A percentile compares a stretch with the other conserved stretches of the same genome.
Conservation (phyloP, 2,329 filamentous ascomycete species). For the Aspergillus pseudoglaucus region DNA sequence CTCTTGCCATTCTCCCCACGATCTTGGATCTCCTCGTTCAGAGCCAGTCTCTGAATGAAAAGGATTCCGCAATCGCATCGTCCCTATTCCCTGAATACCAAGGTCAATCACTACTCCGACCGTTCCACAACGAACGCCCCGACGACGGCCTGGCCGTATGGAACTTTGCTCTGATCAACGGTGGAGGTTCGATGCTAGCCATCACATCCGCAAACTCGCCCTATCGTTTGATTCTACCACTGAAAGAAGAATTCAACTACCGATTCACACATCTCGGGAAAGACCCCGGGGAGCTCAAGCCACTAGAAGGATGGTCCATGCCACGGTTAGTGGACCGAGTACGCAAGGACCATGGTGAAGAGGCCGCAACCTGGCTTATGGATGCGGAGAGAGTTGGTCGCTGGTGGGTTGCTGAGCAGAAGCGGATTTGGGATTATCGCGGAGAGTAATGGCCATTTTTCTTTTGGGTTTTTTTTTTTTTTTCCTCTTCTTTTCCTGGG, state of each 20-base stretch:
- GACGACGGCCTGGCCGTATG: slow-evolving; percentile 20
- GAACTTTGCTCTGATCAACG: slow-evolving; percentile 30
- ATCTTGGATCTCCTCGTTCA: slow-evolving; percentile 41
- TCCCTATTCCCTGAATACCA: slow-evolving; percentile 41
- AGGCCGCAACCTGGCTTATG: slow-evolving; percentile 27
- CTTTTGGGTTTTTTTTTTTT: neutral
- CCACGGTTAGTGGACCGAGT: slow-evolving; percentile 19
- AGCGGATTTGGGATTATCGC: slow-evolving; percentile 22
- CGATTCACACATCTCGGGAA: slow-evolving; percentile 28
- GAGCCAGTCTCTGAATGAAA: slow-evolving; percentile 32
- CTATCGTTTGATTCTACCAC: slow-evolving; percentile 63
- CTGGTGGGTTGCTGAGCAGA: slow-evolving; percentile 32
- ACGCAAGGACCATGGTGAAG: slow-evolving; percentile 19
- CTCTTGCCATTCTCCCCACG: slow-evolving; percentile 40
- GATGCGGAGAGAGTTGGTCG: slow-evolving; percentile 31
- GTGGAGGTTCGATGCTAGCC: slow-evolving; percentile 45
- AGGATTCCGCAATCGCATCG: slow-evolving; percentile 29
- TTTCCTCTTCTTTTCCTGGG: neutral
- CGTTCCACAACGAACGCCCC: slow-evolving; percentile 18
- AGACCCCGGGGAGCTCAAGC: slow-evolving; percentile 29
- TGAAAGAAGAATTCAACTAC: slow-evolving; percentile 62
- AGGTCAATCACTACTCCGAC: slow-evolving; percentile 42
- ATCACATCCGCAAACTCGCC: slow-evolving; percentile 69
- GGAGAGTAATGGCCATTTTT: neutral
- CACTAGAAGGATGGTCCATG: slow-evolving; percentile 25